Evolutionary conservation across 352 stramenopile species (phyloP), one percentile per base, ranked within the genome.

Genomic region (Globisporangium polare): DNA sequence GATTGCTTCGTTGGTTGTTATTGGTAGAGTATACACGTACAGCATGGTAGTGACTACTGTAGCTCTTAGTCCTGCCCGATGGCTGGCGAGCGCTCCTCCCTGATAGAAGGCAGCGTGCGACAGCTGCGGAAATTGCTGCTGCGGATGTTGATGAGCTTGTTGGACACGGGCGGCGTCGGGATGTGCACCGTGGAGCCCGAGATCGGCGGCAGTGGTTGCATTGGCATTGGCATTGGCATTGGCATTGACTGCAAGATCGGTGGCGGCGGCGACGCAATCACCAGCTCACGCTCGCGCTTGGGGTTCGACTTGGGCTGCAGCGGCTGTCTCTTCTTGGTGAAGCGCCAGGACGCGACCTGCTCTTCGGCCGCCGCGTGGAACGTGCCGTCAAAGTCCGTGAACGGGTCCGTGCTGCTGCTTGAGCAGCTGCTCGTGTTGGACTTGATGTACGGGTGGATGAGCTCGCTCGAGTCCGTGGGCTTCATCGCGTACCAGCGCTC

Each of bases 121-220:
- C 27, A 65, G n/a, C 68, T 69, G 22, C 63, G 61, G 22, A 79
- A 62, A 57, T 72, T 75, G 18, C 63, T 67, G 60, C 76, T 86
- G 41, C 78, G 78, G 57, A 88, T 71, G 57, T 62, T 88, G 24
- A 88, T 80, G 47, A 88, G 29, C 27, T 88, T 88, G 22, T 66
- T 53, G 41, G 72, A 75, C 20, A 55, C 58, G 0, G 59, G 51
- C 20, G 63, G 59, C 51, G 37, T 42, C 24, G 47, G 57, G 10
- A 64, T 26, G 35, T 54, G 49, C 9, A 54, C 26, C 15, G 18
- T 13, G 26, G 49, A 54, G 49, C 26, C 31, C 17, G 49, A 54
- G 26, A 39, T 12, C 33, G 33, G 33, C 33, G 33, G 33, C 33
- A 54, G 49, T 6, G 29, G 53, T 7, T 29, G 50, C 49, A 52